Evolutionary conservation across 2,329 filamentous ascomycete species (phyloP).

Genomic region (Colletotrichum caudatum): DNA sequence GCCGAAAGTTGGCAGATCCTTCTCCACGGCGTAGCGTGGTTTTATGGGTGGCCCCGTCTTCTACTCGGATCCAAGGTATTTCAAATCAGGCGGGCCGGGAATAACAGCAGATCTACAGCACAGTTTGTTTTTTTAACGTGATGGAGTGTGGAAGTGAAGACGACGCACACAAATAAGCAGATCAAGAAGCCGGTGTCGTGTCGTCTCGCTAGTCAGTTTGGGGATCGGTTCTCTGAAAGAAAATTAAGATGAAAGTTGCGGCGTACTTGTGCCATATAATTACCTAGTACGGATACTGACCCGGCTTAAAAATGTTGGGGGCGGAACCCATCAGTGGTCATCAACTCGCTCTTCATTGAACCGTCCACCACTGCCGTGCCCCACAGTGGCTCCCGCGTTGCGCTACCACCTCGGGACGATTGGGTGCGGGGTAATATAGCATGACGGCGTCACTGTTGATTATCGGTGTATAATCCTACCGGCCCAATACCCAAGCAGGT

Average conservation of each 20-base stretch:
- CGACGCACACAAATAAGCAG: neutral
- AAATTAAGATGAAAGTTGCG: neutral
- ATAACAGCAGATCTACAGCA: constrained; percentile 8
- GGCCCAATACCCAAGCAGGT: neutral
- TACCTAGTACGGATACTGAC: neutral
- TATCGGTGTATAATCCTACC: constrained; percentile 32
- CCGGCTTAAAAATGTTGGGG: neutral
- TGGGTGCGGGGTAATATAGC: constrained; percentile 38
- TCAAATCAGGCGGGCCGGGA: constrained; percentile 26
- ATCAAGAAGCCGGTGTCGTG: constrained; percentile 29
- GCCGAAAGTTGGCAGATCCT: constrained; percentile 22
- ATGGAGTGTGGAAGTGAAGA: constrained; percentile 5
- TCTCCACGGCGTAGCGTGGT: constrained; percentile 31
- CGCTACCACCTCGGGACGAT: constrained; percentile 40
- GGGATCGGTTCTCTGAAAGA: constrained; percentile 25
- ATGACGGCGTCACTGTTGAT: constrained; percentile 3
- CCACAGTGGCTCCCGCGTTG: constrained; percentile 20
- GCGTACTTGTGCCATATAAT: neutral
- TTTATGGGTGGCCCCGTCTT: constrained; percentile 23
- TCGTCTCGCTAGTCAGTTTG: constrained; percentile 23
- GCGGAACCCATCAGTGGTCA: constrained; percentile 38
- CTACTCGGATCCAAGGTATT: constrained; percentile 13
- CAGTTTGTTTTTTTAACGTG: constrained; percentile 3
- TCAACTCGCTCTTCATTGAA: constrained; percentile 43
- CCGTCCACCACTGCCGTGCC: constrained; percentile 37